A percentile compares a stretch with the other conserved stretches of the same genome.
These are phyloP conservation scores for Blastomyces gilchristii DNA, from an alignment of 2,329 filamentous ascomycete genomes.

Conservation along the genomic window DNA sequence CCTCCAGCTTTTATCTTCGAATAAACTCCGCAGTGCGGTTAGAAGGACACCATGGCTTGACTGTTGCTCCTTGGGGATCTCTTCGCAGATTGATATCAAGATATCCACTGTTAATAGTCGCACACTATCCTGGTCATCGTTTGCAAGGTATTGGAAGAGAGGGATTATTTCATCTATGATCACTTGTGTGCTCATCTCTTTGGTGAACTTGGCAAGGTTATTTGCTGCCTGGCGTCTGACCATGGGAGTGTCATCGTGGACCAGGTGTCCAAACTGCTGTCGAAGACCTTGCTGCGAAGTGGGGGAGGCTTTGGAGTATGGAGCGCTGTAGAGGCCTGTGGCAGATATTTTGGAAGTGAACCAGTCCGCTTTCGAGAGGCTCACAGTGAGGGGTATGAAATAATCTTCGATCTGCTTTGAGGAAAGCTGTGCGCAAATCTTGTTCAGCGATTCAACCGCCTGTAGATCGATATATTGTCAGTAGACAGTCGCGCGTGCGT, in stretches of 20 bases:
- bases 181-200: slow-evolving; percentile 83
- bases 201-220: slow-evolving; percentile 94
- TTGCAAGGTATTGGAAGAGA: slow-evolving; percentile 90
- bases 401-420: slow-evolving; percentile 90
- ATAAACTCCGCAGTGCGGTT: slow-evolving; percentile 79
- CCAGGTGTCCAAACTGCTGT: slow-evolving; percentile 82
- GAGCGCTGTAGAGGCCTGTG: slow-evolving; percentile 85
- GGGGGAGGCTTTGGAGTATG: slow-evolving; percentile 82
- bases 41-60: slow-evolving; percentile 88
- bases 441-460: slow-evolving; percentile 98
- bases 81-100: slow-evolving; percentile 90
- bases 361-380: slow-evolving; percentile 98
- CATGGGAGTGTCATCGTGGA: slow-evolving; percentile 98
- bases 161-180: slow-evolving; percentile 99
- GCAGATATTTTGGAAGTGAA: slow-evolving; percentile 99
- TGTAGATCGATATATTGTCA: slow-evolving; percentile 29
- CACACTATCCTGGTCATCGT: slow-evolving; percentile 96
- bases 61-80: slow-evolving; percentile 96
- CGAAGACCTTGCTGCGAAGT: slow-evolving; percentile 84
- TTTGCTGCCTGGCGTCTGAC: slow-evolving; percentile 93
- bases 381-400: slow-evolving; percentile 90
- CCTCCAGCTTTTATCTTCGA: slow-evolving; percentile 99
- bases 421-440: slow-evolving; percentile 90
- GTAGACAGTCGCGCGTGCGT: background rate
- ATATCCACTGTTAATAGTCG: slow-evolving; percentile 92